phyloP scores from a whole-genome alignment of 1,139 yeast genomes.

The Yamadazyma kanchanaburiensis region DNA sequence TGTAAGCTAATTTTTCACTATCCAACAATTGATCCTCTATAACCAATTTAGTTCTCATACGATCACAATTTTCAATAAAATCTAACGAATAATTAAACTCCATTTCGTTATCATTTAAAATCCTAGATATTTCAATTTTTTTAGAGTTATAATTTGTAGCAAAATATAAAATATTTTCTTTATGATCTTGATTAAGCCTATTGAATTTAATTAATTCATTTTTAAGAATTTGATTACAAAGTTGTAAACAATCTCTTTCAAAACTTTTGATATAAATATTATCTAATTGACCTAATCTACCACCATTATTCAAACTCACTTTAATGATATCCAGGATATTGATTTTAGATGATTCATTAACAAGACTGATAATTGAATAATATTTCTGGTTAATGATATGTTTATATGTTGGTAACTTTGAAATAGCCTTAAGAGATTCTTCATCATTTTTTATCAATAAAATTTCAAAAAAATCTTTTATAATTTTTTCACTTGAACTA shows the following conservation, averaged over 20 bases:
- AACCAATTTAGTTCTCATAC: constrained; percentile 59
- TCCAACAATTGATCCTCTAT: constrained; percentile 49
- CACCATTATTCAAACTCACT: constrained; percentile 37
- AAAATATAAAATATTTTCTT: constrained; percentile 55
- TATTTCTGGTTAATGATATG: constrained; percentile 24
- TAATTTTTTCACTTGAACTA: constrained; percentile 13
- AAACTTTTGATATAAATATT: constrained; percentile 36
- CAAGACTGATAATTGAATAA: constrained; percentile 18
- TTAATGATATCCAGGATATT: constrained; percentile 32
- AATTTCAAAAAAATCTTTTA: constrained; percentile 30
- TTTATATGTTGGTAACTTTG: constrained; percentile 28
- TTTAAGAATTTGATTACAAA: constrained; percentile 41
- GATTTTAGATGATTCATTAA: constrained; percentile 19
- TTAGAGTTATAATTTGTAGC: constrained; percentile 44
- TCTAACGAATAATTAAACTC: constrained; percentile 48
- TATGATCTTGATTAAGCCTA: constrained; percentile 58
- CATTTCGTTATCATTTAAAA: constrained; percentile 21
- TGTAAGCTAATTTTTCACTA: constrained; percentile 40
- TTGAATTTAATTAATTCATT: constrained; percentile 48
- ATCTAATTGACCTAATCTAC: constrained; percentile 36
- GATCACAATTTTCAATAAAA: constrained; percentile 61
- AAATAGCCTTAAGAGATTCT: constrained; percentile 27
- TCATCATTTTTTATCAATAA: constrained; percentile 36
- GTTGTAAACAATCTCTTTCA: constrained; percentile 44
- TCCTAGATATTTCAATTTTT: constrained; percentile 40